Conservation (phyloP, 192 early-diverging fungal species). For the Backusella tarrabulga region DNA sequence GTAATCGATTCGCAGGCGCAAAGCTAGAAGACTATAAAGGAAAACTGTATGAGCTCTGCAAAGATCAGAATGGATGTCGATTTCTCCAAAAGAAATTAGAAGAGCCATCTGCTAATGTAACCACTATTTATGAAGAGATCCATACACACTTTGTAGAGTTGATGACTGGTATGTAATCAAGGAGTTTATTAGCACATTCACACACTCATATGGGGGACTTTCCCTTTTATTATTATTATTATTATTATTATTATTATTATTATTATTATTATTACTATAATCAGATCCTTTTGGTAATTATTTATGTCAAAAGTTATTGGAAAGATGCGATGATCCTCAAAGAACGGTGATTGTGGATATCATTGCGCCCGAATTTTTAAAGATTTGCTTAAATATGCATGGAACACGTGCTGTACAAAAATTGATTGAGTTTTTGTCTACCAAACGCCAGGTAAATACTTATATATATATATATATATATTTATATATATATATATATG, state of each 20-base stretch:
- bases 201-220: background rate
- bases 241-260: too few relatives aligned
- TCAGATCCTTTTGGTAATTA: conserved; percentile 92
- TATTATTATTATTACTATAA: background rate
- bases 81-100: conserved; percentile 87
- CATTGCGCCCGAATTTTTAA: conserved; percentile 72
- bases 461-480: background rate
- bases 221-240: too few relatives aligned
- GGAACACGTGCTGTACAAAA: conserved; percentile 92
- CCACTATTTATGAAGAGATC: conserved; percentile 78
- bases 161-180: conserved; percentile 67
- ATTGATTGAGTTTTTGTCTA: conserved; percentile 79
- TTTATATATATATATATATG: background rate
- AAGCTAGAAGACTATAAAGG: conserved; percentile 69
- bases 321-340: conserved; percentile 76
- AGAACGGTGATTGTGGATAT: conserved; percentile 69
- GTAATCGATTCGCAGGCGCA: conserved; percentile 67
- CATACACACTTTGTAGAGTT: conserved; percentile 72
- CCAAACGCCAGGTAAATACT: conserved; percentile 50
- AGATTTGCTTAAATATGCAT: conserved; percentile 87
- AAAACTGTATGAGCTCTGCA: conserved; percentile 75
- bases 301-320: conserved; percentile 87
- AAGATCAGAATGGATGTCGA: conserved; percentile 88
- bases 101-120: conserved; percentile 61
- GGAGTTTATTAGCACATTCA: background rate